These are phyloP conservation scores for Leptographium radiaticola DNA, from an alignment of 2,329 filamentous ascomycete species.

Conservation along the genomic window DNA sequence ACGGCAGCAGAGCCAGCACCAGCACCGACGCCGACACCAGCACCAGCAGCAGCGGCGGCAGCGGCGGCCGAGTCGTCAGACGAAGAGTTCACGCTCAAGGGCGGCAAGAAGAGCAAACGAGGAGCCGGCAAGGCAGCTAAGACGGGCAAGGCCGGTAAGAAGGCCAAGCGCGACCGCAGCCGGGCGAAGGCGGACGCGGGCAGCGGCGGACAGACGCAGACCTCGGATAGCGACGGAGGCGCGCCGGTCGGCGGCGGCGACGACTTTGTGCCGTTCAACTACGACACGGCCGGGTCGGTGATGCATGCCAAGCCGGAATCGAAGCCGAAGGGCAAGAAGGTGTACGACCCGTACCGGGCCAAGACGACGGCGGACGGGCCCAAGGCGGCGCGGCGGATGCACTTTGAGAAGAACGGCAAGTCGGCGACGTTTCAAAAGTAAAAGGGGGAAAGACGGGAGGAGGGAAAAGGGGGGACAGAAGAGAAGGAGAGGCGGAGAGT, in stretches of 20 bases:
- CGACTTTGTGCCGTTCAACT: constrained; percentile 22
- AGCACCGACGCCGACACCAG: not conserved
- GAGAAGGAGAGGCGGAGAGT: too few species aligned
- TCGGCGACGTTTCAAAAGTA: constrained; percentile 27
- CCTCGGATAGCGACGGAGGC: constrained; percentile 20
- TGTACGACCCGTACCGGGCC: constrained; percentile 20
- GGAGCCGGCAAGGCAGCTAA: constrained; percentile 9
- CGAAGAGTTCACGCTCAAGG: constrained; percentile 13
- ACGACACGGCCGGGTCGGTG: constrained; percentile 21
- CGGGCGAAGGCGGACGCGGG: constrained; percentile 4
- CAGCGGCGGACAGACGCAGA: constrained; percentile 12
- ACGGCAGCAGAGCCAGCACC: not conserved
- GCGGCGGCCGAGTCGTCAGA: constrained; percentile 11
- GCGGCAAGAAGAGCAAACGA: constrained; percentile 8
- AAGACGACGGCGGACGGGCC: constrained; percentile 18
- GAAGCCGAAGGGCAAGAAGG: constrained; percentile 11
- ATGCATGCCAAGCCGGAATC: constrained; percentile 15
- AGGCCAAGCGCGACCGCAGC: not conserved
- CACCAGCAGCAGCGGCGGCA: not conserved
- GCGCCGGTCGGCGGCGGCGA: constrained; percentile 24
- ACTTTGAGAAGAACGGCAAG: constrained; percentile 20
- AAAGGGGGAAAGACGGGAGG: not conserved
- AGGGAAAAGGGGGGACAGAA: not conserved
- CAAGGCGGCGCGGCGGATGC: constrained; percentile 18
- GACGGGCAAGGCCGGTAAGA: not conserved